phyloP scores from a whole-genome alignment of 2,329 filamentous ascomycete genomes.

The Aspergillus carbonarius region DNA sequence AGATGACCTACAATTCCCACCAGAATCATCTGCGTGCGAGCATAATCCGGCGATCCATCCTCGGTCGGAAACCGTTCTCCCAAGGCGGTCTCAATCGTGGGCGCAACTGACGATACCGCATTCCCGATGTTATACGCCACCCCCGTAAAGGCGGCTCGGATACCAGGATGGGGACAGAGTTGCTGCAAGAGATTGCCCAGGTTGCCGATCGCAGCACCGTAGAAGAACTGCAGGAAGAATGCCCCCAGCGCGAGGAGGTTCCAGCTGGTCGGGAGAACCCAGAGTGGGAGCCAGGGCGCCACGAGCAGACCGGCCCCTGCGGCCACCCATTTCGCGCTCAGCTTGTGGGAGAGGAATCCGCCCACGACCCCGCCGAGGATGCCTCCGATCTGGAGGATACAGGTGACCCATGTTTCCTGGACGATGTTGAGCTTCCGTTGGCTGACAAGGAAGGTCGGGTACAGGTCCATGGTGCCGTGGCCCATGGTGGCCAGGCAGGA shows the following conservation, averaged over 20 bases:
- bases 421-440: neutral
- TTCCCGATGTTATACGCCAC: neutral
- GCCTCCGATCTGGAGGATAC: neutral
- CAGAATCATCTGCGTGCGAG: neutral
- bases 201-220: neutral
- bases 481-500: neutral
- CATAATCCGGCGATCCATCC: neutral
- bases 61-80: neutral
- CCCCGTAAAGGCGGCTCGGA: neutral
- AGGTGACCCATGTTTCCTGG: neutral
- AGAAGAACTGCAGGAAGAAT: neutral
- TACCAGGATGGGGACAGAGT: neutral
- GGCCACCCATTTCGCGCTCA: neutral
- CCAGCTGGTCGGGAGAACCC: neutral
- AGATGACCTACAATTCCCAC: neutral
- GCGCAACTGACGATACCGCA: neutral
- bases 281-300: neutral
- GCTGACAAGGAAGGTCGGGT: neutral
- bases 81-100: neutral
- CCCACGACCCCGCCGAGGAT: neutral
- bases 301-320: neutral
- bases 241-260: neutral
- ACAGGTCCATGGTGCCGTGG: neutral
- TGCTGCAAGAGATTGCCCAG: neutral
- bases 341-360: neutral